A percentile compares a stretch with the other conserved stretches of the same genome.
Evolutionary conservation across 805 yeast genomes (phyloP).

Genomic region (Isabelozyma pseudorhagii): DNA sequence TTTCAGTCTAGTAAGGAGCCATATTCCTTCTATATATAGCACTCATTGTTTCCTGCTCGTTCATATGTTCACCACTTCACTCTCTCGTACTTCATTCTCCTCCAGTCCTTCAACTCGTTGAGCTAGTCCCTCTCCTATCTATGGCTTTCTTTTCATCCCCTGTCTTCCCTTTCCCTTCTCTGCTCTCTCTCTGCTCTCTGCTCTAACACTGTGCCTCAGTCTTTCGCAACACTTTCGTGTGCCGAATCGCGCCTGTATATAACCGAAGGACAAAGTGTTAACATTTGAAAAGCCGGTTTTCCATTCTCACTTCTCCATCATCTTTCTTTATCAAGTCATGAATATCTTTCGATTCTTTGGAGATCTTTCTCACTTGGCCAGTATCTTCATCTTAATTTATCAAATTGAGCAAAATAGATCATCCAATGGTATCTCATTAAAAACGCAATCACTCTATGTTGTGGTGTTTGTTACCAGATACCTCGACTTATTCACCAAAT

Average conservation of each 20-base stretch:
- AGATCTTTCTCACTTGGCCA: constrained; percentile 79
- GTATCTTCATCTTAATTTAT: constrained; percentile 71
- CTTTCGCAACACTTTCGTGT: not conserved
- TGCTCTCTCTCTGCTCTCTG: not conserved
- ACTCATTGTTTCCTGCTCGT: too few species aligned
- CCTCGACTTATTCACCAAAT: constrained; percentile 45
- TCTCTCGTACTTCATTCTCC: too few species aligned
- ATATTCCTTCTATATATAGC: too few species aligned
- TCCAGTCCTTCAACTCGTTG: too few species aligned
- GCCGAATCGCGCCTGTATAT: not conserved
- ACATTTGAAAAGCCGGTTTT: not conserved
- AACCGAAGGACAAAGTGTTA: not conserved
- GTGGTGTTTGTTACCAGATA: constrained; percentile 38
- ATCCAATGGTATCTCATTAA: constrained; percentile 80
- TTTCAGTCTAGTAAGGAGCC: too few species aligned
- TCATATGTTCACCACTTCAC: too few species aligned
- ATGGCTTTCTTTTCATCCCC: not conserved
- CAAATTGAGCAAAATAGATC: constrained; percentile 64
- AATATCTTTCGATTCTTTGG: constrained; percentile 49
- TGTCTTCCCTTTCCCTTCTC: not conserved
- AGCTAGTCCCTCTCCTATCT: not conserved
- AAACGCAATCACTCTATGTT: constrained; percentile 78
- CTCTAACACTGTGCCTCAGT: not conserved
- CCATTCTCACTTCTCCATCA: not conserved
- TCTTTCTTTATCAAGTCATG: constrained; percentile 18